Base-by-base conservation (phyloP, 2,329 filamentous ascomycete species). In the Penicillium griseofulvum region DNA sequence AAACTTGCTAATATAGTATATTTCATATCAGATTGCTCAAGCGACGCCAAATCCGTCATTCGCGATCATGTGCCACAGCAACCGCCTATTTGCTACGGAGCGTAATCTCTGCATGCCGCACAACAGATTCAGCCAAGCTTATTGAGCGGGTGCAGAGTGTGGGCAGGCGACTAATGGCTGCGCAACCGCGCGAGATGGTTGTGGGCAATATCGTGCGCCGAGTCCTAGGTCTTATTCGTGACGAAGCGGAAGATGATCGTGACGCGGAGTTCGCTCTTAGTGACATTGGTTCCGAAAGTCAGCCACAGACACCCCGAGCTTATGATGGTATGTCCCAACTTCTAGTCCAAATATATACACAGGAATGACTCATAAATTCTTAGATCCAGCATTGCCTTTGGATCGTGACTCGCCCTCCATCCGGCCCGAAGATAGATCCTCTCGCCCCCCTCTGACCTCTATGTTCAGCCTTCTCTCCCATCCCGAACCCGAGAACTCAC, bases 191-290 rank as follows among this genome's bases (percentile, higher is more conserved):
- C 57, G 94, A 97, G 76, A 87, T 96, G 65, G 90, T 91, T 5
- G 91, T 97, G 42, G 93, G 91, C 49, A 99, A 99, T 69, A 92
- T 99, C 64, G 90, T 97, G 44, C 86, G 92, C 57, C 87, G 94
- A 59, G 89, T 97, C 2, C 79, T 99, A 36, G 90, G 91, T 41
- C 81, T 99, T 60, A 94, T 99, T 61, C 86, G 94, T 49, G 92
- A 97, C 68, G 92, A 97, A 68, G 89, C 90, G 37, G 87, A 90
- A 65, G 90, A 95, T 66, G 88, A 91, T 64, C 80, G 87, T 55
- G 89, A 89, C 57, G 86, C 77, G 46, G 83, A 82, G 38, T 78
- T 87, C 55, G 76, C 74, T 47, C 70, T 80, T 51, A 87, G 83
- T 70, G 87, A 90, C 64, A 80, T 82, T 9, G 80, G 80, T 34